These are phyloP conservation scores for Thuidium tamariscinum DNA, from an alignment of 225 moss, liverwort and hornwort species.

Conservation along the genomic window DNA sequence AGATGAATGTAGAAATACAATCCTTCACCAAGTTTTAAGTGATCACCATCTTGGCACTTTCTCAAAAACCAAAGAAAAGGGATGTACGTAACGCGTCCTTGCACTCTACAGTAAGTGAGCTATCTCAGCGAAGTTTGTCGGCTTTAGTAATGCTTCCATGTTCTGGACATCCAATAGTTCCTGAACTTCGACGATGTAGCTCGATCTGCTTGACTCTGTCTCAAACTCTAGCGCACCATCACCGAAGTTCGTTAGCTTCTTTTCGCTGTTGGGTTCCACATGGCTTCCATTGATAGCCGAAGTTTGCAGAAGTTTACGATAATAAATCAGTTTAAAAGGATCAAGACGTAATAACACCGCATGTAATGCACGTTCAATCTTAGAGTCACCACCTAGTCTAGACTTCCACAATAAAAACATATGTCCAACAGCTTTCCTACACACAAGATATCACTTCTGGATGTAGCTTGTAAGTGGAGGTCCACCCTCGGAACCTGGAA, in stretches of 20 bases:
- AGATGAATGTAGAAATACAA: no score
- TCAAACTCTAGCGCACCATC: background rate
- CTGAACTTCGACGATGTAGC: background rate
- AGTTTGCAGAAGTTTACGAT: background rate
- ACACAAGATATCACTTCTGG: background rate
- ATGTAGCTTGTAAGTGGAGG: background rate
- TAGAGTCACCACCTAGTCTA: background rate
- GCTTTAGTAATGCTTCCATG: no score
- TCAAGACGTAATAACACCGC: background rate
- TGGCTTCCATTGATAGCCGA: no score
- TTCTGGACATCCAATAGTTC: background rate
- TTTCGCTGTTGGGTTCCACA: background rate
- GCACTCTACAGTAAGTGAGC: no score
- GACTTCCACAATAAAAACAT: background rate
- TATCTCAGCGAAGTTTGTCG: no score
- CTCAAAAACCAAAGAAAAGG: no score
- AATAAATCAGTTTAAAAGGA: background rate
- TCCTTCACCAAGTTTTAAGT: no score
- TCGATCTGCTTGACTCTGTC: background rate
- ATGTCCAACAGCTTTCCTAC: background rate
- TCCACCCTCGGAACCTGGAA: background rate
- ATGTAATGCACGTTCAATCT: background rate
- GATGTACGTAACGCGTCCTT: no score
- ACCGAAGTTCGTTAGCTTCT: background rate
- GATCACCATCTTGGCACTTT: no score